Evolutionary conservation across 257 asterid species (phyloP), one percentile per base, ranked within the genome.

Genomic region (Solanum bulbocastanum): DNA sequence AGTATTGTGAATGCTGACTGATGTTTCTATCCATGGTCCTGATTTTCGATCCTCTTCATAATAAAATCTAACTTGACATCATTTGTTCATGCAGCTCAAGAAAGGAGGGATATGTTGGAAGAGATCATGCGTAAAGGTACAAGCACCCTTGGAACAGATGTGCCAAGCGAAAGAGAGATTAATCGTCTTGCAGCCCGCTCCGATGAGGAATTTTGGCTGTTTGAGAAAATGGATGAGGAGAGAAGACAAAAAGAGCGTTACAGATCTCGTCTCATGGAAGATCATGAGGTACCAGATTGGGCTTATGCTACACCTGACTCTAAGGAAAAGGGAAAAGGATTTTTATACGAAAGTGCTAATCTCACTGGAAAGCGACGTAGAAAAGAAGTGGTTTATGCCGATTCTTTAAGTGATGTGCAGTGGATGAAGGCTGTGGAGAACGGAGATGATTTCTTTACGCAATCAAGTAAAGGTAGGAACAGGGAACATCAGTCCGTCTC

Each of bases 271-370:
- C 98, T 97, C 66, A 94, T 97, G 99, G 98, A 95, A 90, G 98
- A 96, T 22, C 96, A 94, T 30, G 99, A 97, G 92, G 96, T 97
- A 33, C 99, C 99, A n/a, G 99, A 95, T 65, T 97, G 99, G 99
- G 99, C 92, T 10, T 95, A 93, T 39, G 81, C 93, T 7, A 87
- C 90, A 35, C 91, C 97, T 16, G 98, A 95, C 1, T 52, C 92
- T 40, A 93, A 91, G 4, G 89, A 87, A 25, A 93, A 91, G 85
- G 92, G 92, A 5, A 94, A 94, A 90, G 98, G 98, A 40, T 94
- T 94, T 66, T 86, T 91, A 33, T 81, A 87, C 42, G 92, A 88
- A 5, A 94, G 93, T 81, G 89, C 91, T 15, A 94, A 94, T 11
- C 88, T 96, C 44, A 94, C 94, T 42, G 99, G 99, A 62, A 97